Evolutionary conservation across 2,329 filamentous ascomycete genomes (phyloP).

Genomic region (Thielaviopsis punctulata): DNA sequence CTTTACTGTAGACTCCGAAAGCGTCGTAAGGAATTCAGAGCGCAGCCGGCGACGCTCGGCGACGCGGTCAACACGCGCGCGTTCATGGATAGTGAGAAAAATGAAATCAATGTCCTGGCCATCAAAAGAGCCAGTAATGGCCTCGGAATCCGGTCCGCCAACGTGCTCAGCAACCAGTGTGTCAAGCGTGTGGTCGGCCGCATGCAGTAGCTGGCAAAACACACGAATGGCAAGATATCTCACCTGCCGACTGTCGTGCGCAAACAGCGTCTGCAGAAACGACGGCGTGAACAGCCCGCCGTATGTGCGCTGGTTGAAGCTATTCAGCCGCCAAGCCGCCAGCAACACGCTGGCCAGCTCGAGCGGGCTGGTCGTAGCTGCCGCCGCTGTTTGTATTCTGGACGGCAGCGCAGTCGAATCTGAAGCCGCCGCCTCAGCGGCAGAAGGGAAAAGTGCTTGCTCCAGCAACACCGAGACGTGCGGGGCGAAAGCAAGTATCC

Average conservation of each 20-base stretch:
- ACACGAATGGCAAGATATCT: constrained; percentile 70
- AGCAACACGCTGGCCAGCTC: constrained; percentile 34
- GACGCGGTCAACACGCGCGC: constrained; percentile 28
- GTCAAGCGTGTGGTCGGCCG: constrained; percentile 64
- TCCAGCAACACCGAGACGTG: constrained; percentile 60
- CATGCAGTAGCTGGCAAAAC: constrained; percentile 61
- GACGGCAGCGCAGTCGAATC: constrained; percentile 1
- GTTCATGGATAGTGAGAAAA: constrained; percentile 46
- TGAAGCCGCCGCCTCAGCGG: background rate
- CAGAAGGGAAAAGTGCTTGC: constrained; percentile 17
- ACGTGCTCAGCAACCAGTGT: constrained; percentile 51
- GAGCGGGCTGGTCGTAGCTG: constrained; percentile 13
- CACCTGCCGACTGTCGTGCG: constrained; percentile 39
- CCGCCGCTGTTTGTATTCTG: constrained; percentile 5
- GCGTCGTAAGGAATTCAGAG: background rate
- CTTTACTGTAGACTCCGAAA: background rate
- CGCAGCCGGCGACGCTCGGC: constrained; percentile 5
- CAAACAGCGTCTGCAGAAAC: constrained; percentile 52
- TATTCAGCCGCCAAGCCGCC: constrained; percentile 62
- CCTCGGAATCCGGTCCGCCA: constrained; percentile 37
- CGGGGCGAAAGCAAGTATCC: constrained; percentile 66
- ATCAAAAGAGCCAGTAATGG: constrained; percentile 57
- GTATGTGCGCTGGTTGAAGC: constrained; percentile 55
- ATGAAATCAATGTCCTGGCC: constrained; percentile 59
- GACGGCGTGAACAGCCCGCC: constrained; percentile 45